Conservation (phyloP, 1,284 basidiomycete species). For the Melampsora larici-populina region DNA sequence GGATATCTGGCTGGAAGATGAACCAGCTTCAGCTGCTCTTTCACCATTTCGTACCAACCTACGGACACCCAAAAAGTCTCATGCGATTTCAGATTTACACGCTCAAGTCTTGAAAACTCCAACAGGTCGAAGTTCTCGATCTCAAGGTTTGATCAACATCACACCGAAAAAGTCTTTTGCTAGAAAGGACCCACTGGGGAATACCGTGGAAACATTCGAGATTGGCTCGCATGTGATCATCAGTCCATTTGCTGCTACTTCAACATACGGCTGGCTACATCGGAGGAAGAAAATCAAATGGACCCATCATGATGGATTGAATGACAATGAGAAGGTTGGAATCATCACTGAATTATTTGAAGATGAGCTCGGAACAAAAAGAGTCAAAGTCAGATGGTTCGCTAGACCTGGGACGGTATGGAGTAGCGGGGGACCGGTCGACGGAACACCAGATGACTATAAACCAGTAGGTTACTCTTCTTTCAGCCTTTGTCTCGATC, state of each 20-base stretch:
- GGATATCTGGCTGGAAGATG: constrained; percentile 2
- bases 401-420: constrained; percentile 1
- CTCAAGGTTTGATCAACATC: constrained; percentile 15
- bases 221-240: constrained; percentile 7
- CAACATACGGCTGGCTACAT: constrained; percentile 9
- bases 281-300: neutral
- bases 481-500: neutral
- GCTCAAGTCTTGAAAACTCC: constrained; percentile 1
- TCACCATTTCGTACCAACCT: neutral
- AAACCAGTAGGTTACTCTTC: neutral
- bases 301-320: neutral
- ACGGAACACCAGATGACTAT: neutral
- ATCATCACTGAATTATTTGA: neutral
- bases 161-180: constrained; percentile 16
- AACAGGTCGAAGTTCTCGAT: constrained; percentile 6
- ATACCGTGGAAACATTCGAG: neutral
- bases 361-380: constrained; percentile 11
- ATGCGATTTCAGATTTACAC: neutral
- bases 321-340: constrained; percentile 4
- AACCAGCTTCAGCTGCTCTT: neutral
- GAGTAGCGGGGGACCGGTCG: neutral
- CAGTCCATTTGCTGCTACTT: neutral
- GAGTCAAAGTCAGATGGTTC: constrained; percentile 18
- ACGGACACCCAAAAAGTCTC: neutral
- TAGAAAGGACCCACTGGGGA: neutral